Base-by-base conservation (phyloP, 108 stramenopile species). In the Nitzschia sp. region DNA sequence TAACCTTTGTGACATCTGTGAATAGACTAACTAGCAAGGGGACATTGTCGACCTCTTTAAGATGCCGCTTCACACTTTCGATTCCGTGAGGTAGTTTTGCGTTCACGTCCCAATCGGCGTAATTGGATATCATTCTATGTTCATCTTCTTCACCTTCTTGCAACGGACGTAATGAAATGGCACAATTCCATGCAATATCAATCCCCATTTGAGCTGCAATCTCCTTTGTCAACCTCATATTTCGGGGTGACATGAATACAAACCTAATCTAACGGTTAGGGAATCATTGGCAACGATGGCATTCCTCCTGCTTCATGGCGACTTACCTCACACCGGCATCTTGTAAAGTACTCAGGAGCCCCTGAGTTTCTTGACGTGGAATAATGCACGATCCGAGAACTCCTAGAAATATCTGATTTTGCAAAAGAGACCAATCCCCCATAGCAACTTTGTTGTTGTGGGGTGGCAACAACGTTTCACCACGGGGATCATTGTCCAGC, bases 61-160 rank as follows among this genome's bases (percentile, higher is more conserved):
- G 67, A 67, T 92, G 92, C 12, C 74, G 77, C 48, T 83, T 81
- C 8, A 97, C 91, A 57, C 90, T 93, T 3, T 96, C 91, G 22
- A 94, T 63, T 37, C 94, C 97, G 72, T 98, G 97, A 5, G 97
- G 97, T 26, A 98, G 74, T 69, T 90, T 85, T 14, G 96, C 96
- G 64, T 96, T 96, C 5, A 98, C 94, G 73, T 96, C 95, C 97
- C 97, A 98, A 67, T 98, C 97, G 3, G 97, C 97, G 63, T 98
- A 98, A 37, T 81, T 79, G 1, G 88, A 90, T 41, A 83, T 84
- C 93, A 97, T 95, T 56, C 97, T 66, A 78, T 94, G 91, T 0
- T 83, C 74, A 68, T 98, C 97, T 50, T 81, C 78, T 57, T 88
- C 72, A 11, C 86, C 86, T 22, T 77, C 78, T 21, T 89, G 87